Base-by-base conservation (phyloP, 768 basidiomycete genomes). In the Tricholoma matsutake region DNA sequence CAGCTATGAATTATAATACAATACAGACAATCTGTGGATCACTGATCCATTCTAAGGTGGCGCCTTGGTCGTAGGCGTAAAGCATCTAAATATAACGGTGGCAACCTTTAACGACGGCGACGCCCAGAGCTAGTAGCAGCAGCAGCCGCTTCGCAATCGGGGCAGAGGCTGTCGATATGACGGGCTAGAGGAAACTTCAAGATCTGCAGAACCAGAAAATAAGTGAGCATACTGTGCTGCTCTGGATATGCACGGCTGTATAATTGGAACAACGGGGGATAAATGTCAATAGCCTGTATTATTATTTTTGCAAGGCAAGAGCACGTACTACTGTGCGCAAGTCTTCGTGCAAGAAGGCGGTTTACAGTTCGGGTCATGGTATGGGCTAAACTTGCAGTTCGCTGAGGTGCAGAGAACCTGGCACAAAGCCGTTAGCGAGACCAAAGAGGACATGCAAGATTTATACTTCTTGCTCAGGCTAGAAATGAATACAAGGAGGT, bases 361-460 rank as follows among this genome's bases (percentile, higher is more conserved):
- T 0, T 60, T 68, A 57, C 84, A 85, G 35, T 66, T 69, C 1
- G 60, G 59, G 0, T 82, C 81, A 62, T 86, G 86, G 57, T 71
- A 74, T 0, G 83, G 78, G 55, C 85, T 86, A 66, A 86, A 85
- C 53, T 61, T 65, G 72, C 86, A 87, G 49, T 72, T 73, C 32
- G 64, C 62, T 58, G 69, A 75, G 10, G 78, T 73, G 69, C 85
- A 86, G 41, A 67, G 61, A 45, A 84, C 70, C 85, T 86, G n/a
- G 18, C 32, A 53, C 8, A 1, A n/a, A 18, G 16, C 28, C 28
- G 32, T 53, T n/a, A 53, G 29, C 7, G n/a, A 18, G 7, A 9
- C 25, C 13, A 18, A 25, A 25, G 13, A 31, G 6, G 5, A 32
- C 6, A 32, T 32, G 51, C 2, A 18, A 2, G 3, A 53, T 32